Conservation (phyloP, 768 basidiomycete genomes). For the Phallus indusiatus region DNA sequence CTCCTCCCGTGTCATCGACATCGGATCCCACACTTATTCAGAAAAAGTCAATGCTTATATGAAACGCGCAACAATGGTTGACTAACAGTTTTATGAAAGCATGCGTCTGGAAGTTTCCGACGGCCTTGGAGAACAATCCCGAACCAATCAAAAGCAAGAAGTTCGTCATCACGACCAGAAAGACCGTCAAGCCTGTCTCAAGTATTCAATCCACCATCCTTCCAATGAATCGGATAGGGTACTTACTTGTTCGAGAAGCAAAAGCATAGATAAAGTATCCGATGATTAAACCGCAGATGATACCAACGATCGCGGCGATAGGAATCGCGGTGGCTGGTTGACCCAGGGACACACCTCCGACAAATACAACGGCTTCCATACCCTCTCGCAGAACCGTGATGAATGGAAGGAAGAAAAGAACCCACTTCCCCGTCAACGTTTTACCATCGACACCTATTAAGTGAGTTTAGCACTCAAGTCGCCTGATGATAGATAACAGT, state of each 20-base stretch:
- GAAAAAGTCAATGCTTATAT: background rate
- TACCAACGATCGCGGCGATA: slow-evolving; percentile 78
- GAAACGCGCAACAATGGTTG: background rate
- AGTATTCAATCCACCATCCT: slow-evolving; percentile 13
- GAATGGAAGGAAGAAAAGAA: slow-evolving; percentile 80
- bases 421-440: slow-evolving; percentile 64
- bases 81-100: slow-evolving; percentile 45
- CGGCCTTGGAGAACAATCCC: slow-evolving; percentile 77
- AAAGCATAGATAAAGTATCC: slow-evolving; percentile 77
- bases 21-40: slow-evolving; percentile 52
- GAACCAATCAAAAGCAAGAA: slow-evolving; percentile 89
- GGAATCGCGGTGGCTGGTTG: slow-evolving; percentile 79
- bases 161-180: slow-evolving; percentile 89
- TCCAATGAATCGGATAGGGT: too few relatives aligned
- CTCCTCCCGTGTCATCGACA: slow-evolving; percentile 55
- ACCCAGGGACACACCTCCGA: slow-evolving; percentile 82
- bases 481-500: background rate
- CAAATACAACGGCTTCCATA: slow-evolving; percentile 87
- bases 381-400: slow-evolving; percentile 93
- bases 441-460: slow-evolving; percentile 35
- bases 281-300: slow-evolving; percentile 64
- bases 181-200: slow-evolving; percentile 58
- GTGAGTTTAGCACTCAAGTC: background rate
- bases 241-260: slow-evolving; percentile 60
- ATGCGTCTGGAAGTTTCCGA: slow-evolving; percentile 64